Percentiles rank a stretch among this genome's conserved stretches.
Conservation (phyloP, 805 yeast genomes). For the Lipomyces anomalus region DNA sequence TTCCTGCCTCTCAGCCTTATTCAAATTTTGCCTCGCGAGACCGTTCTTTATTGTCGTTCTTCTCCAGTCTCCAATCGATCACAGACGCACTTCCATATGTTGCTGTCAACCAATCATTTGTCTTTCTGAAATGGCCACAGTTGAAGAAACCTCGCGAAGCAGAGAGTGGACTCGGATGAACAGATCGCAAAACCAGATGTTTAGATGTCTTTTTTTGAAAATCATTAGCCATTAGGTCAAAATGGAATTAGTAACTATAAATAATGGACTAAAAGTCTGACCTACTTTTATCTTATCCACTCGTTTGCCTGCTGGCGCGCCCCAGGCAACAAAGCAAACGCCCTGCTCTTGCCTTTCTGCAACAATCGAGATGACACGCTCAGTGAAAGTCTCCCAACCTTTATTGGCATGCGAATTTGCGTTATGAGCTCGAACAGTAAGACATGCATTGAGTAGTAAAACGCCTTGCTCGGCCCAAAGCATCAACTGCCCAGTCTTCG, state of each 20-base stretch:
- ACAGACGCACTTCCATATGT: constrained; percentile 39
- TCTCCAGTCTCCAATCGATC: constrained; percentile 55
- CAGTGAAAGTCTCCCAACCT: constrained; percentile 94
- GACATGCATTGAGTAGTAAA: constrained; percentile 73
- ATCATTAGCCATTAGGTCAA: not conserved
- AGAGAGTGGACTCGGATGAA: constrained; percentile 93
- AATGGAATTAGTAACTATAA: not conserved
- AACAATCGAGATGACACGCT: constrained; percentile 53
- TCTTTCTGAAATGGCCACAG: constrained; percentile 62
- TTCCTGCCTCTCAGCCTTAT: too few relatives aligned
- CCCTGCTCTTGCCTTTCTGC: constrained; percentile 42
- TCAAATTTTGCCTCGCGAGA: too few relatives aligned
- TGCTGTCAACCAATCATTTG: constrained; percentile 69
- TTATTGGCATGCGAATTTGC: constrained; percentile 85
- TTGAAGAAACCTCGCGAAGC: constrained; percentile 84
- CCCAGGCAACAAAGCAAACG: constrained; percentile 77
- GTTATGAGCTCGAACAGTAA: constrained; percentile 87
- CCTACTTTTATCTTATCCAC: constrained; percentile 38
- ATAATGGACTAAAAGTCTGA: not conserved
- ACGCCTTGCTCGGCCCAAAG: constrained; percentile 89
- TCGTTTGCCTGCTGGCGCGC: constrained; percentile 63
- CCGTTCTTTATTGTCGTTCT: too few relatives aligned
- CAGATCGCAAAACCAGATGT: constrained; percentile 56
- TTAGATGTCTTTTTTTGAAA: constrained; percentile 4
- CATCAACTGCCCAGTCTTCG: constrained; percentile 59